A percentile compares a stretch with the other conserved stretches of the same genome.
These are phyloP conservation scores for Aspergillus pseudotamarii DNA, from an alignment of 2,329 filamentous ascomycete genomes.

Conservation along the genomic window DNA sequence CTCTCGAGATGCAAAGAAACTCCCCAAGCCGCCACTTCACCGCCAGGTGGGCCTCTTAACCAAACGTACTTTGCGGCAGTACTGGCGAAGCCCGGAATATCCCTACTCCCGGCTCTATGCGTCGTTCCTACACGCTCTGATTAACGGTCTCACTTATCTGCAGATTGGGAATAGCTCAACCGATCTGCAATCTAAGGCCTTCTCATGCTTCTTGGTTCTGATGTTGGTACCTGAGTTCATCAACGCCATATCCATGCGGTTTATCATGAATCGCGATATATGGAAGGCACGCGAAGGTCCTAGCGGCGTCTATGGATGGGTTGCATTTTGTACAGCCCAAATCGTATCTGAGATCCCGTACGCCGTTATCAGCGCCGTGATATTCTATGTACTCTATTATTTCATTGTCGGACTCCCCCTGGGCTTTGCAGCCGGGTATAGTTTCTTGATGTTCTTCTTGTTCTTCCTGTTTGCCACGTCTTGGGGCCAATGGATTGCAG, in stretches of 20 bases:
- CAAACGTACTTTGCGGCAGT: constrained; percentile 67
- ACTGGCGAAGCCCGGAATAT: constrained; percentile 74
- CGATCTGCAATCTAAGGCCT: constrained; percentile 71
- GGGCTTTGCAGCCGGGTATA: constrained; percentile 67
- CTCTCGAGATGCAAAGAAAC: constrained; percentile 23
- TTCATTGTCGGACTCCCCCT: constrained; percentile 68
- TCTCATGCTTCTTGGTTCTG: constrained; percentile 65
- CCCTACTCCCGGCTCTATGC: constrained; percentile 73
- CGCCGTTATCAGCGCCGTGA: constrained; percentile 60
- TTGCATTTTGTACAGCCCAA: constrained; percentile 70
- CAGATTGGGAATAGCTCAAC: constrained; percentile 63
- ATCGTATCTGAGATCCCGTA: constrained; percentile 70
- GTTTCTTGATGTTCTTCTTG: constrained; percentile 71
- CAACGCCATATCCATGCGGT: constrained; percentile 70
- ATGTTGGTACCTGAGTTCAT: constrained; percentile 68
- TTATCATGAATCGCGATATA: constrained; percentile 68
- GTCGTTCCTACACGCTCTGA: constrained; percentile 66
- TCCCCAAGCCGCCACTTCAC: constrained; percentile 49
- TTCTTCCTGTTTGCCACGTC: constrained; percentile 71
- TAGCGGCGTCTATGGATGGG: constrained; percentile 70
- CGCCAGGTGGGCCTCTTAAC: constrained; percentile 67
- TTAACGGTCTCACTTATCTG: constrained; percentile 75
- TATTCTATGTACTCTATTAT: constrained; percentile 74
- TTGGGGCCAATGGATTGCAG: constrained; percentile 80
- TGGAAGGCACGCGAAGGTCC: constrained; percentile 71